Percentiles rank a stretch among this genome's conserved stretches.
These are phyloP conservation scores for Eragrostis nindensis DNA, from an alignment of 176 grass and related monocot genomes.

Conservation along the genomic window DNA sequence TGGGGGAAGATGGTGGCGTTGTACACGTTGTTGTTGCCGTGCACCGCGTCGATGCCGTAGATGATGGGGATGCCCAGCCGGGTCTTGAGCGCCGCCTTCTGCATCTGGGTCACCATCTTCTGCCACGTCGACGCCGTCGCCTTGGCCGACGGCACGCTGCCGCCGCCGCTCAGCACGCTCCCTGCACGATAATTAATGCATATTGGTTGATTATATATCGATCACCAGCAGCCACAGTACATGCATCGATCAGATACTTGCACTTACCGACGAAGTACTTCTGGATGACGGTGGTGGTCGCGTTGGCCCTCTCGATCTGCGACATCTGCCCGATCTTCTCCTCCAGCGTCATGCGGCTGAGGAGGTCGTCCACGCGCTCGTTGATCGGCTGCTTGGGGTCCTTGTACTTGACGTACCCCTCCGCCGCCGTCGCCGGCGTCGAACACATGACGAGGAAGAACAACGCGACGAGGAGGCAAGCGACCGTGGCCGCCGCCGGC, in stretches of 20 bases:
- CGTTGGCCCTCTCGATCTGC: conserved; percentile 75
- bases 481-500: neutral
- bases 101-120: conserved; percentile 64
- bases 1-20: conserved; percentile 93
- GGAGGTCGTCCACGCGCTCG: conserved; percentile 62
- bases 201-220: no score
- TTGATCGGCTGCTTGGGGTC: conserved; percentile 61
- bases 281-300: conserved; percentile 52
- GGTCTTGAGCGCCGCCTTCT: conserved; percentile 78
- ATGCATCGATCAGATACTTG: no score
- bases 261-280: conserved; percentile 72
- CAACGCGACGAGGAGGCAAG: conserved; percentile 28
- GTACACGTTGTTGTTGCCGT: conserved; percentile 83
- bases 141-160: conserved; percentile 57
- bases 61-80: conserved; percentile 90
- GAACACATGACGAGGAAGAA: conserved; percentile 15
- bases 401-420: conserved; percentile 65
- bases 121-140: conserved; percentile 63
- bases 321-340: conserved; percentile 96
- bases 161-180: conserved; percentile 91
- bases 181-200: conserved; percentile 36
- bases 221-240: neutral
- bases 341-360: conserved; percentile 75
- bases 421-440: neutral
- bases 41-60: conserved; percentile 91